Base-by-base conservation (phyloP, 2,329 filamentous ascomycete genomes). In the Aspergillus ruber region DNA sequence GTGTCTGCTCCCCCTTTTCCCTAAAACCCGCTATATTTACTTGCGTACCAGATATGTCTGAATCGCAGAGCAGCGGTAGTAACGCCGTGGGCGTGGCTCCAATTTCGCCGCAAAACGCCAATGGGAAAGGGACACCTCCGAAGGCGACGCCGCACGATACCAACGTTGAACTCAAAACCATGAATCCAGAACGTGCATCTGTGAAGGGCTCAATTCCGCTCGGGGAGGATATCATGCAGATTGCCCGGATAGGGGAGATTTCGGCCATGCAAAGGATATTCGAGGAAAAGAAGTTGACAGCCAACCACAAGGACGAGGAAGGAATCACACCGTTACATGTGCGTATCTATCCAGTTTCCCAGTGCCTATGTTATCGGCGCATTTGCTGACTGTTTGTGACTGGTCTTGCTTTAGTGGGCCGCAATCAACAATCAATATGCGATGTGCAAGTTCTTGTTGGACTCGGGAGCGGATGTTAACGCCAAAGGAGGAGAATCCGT, bases 391-490 rank as follows among this genome's bases (percentile, higher is more conserved):
- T n/a, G 20, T 44, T 44, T 13, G 18, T 15, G 8, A 48, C 53
- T 58, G 33, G 43, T 48, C 43, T 49, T 21, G 44, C 49, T 57
- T 45, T 65, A 98, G 89, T 98, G 93, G 93, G 93, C 93, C 42
- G 89, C 94, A 33, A 97, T 98, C 68, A 98, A 98, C 74, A 97
- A 97, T 65, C 93, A 96, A 67, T 94, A 91, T 73, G 88, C 88
- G 56, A 90, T 97, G 76, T 96, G 91, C 80, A 91, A 93, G 69
- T 96, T 94, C 70, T 83, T 98, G 40, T 81, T 98, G 65, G 87
- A 86, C 56, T 75, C 76, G 43, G 90, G 90, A 62, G 93, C 90
- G 63, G 86, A 95, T 64, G 86, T 97, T 61, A 97, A 98, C 72
- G 85, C 84, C 53, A 95, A 94, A 69, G 93, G 94, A 68, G 93